Evolutionary conservation across 1,139 yeast species (phyloP), one percentile per base, ranked within the genome.

Genomic region (Entelexis sorbosivorans): DNA sequence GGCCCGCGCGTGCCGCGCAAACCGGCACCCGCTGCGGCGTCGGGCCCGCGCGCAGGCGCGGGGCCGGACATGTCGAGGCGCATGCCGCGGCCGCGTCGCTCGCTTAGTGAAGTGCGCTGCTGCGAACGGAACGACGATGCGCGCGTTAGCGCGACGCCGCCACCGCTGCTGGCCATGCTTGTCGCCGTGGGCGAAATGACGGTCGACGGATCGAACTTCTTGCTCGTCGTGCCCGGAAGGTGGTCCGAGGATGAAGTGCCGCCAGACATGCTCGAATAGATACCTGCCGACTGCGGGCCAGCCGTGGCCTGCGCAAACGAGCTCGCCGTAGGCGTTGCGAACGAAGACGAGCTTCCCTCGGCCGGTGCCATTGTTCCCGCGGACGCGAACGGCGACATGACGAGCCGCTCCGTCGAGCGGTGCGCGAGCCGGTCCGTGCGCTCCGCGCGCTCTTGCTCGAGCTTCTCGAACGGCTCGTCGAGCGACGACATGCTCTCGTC

Each of bases 11-110:
- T n/a, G n/a, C n/a, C n/a, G n/a, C n/a, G n/a, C n/a, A n/a, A n/a
- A n/a, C n/a, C n/a, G n/a, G n/a, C n/a, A n/a, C n/a, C n/a, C n/a
- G n/a, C n/a, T n/a, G n/a, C n/a, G n/a, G n/a, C n/a, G 33, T 31
- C 38, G 6, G 47, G 36, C 2, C 44, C 24, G 40, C 22, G 33
- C 28, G 33, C 14, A 38, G 44, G 16, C 11, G 40, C 28, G 8
- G 40, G 28, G 10, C 45, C 29, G 6, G 56, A 33, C 29, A 42
- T 46, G 43, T 55, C 53, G 11, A 63, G 54, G 9, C 61, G 60
- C 57, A 64, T 49, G 10, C 68, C 67, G n/a, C 69, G 60, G 11
- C 68, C 67, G 14, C 69, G 60, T n/a, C 69, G 60, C 44, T 62
- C 64, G 7, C 68, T 64, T 24, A 66, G 58, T 9, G 68, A 65